Conservation (phyloP, 768 basidiomycete species). For the Mycena haematopus region DNA sequence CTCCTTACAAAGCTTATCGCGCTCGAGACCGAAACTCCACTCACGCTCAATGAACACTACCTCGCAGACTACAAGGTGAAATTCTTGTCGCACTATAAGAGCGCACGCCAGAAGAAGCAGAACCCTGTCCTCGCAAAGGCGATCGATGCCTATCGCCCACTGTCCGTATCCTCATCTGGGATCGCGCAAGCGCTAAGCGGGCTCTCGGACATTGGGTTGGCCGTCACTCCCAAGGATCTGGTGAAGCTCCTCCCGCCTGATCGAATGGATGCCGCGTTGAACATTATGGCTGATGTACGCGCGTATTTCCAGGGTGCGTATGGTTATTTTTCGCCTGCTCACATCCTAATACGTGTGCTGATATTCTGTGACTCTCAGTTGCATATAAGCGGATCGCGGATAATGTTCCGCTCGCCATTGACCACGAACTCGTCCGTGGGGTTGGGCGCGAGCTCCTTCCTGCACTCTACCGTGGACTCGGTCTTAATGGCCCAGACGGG, state of each 20-base stretch:
- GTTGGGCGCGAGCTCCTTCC: conserved; percentile 52
- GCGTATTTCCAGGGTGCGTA: conserved; percentile 58
- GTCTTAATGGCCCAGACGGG: conserved; percentile 56
- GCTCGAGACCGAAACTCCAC: conserved; percentile 51
- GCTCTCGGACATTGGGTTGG: conserved; percentile 36
- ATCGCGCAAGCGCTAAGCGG: conserved; percentile 9
- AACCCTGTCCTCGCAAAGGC: conserved; percentile 35
- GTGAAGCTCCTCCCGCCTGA: conserved; percentile 44
- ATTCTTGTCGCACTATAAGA: conserved; percentile 57
- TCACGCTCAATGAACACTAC: conserved; percentile 57
- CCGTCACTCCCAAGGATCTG: conserved; percentile 37
- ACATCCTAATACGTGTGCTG: background rate
- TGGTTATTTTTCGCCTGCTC: background rate
- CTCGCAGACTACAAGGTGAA: conserved; percentile 52
- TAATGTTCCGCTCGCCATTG: conserved; percentile 61
- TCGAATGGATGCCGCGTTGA: conserved; percentile 45
- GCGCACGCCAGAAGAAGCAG: conserved; percentile 42
- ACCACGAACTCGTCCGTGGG: conserved; percentile 62
- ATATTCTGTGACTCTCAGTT: background rate
- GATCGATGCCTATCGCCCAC: conserved; percentile 32
- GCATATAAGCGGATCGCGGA: conserved; percentile 52
- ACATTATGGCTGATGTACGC: conserved; percentile 57
- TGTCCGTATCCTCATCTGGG: too few relatives aligned
- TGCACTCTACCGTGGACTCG: conserved; percentile 55
- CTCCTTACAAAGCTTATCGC: conserved; percentile 56